A percentile compares a stretch with the other conserved stretches of the same genome.
phyloP scores from a whole-genome alignment of 169 alveolate genomes.

The Eimeria sp. region DNA sequence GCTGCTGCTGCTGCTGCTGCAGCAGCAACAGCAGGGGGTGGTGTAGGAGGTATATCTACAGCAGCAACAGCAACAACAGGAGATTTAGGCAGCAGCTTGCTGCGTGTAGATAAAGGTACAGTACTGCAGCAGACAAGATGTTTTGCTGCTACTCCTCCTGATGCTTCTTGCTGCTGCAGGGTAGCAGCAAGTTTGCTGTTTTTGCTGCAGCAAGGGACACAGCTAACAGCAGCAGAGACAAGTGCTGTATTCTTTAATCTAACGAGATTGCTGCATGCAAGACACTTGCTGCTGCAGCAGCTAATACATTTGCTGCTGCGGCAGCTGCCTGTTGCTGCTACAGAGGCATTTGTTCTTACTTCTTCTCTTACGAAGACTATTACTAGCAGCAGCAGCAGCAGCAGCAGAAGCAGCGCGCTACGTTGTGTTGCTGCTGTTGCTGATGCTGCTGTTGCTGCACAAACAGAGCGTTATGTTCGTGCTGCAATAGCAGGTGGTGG shows the following conservation, averaged over 20 bases:
- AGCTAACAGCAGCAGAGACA: conserved; percentile 94
- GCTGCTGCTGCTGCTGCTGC: background rate
- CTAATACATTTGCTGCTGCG: conserved; percentile 91
- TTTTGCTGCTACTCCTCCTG: conserved; percentile 78
- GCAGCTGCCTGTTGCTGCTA: conserved; percentile 92
- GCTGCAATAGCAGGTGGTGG: conserved; percentile 89
- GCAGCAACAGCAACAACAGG: conserved; percentile 20
- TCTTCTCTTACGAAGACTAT: conserved; percentile 97
- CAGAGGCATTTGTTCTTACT: conserved; percentile 97
- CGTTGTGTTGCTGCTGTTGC: conserved; percentile 97
- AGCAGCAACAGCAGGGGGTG: background rate
- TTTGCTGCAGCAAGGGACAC: conserved; percentile 86
- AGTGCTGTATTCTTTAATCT: conserved; percentile 96
- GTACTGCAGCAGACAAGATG: conserved; percentile 84
- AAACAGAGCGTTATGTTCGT: conserved; percentile 97
- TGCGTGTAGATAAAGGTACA: conserved; percentile 73
- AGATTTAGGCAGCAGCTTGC: background rate
- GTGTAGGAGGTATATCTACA: no score
- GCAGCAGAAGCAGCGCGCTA: conserved; percentile 93
- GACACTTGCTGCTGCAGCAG: conserved; percentile 94
- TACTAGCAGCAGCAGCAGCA: conserved; percentile 94
- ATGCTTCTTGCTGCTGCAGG: conserved; percentile 76
- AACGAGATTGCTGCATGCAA: conserved; percentile 97
- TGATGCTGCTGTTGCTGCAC: conserved; percentile 96
- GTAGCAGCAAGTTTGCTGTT: conserved; percentile 76